Percentiles rank a stretch among this genome's conserved stretches.
Evolutionary conservation across 2,329 filamentous ascomycete genomes (phyloP).

Genomic region (Fusarium sp.): DNA sequence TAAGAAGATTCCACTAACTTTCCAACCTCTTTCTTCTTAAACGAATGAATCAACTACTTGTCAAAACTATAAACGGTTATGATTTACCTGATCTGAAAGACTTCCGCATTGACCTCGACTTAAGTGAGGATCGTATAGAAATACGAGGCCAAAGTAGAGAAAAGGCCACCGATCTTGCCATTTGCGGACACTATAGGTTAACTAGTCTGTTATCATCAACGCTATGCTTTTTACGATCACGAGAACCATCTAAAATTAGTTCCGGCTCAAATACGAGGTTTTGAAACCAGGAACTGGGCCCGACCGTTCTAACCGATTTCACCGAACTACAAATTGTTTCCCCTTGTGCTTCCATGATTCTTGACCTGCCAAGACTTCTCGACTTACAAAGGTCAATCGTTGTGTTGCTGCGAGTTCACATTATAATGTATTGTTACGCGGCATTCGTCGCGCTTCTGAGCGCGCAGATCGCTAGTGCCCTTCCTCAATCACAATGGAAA

Average conservation of each 20-base stretch:
- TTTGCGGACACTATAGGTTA: neutral
- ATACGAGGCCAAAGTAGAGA: neutral
- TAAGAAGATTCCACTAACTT: too few species aligned
- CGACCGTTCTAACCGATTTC: neutral
- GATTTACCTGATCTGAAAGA: accelerated
- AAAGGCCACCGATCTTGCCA: neutral
- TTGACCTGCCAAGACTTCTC: neutral
- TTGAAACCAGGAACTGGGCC: neutral
- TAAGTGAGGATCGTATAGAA: neutral
- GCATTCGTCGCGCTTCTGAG: neutral
- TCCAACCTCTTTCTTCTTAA: accelerated
- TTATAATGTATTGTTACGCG: neutral
- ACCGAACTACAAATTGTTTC: neutral
- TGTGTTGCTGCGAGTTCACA: neutral
- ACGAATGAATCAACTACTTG: accelerated
- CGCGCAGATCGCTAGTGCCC: neutral
- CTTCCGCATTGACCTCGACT: neutral
- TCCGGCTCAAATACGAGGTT: conserved; percentile 3
- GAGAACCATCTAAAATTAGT: neutral
- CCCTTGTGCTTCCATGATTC: neutral
- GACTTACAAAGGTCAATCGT: too few species aligned
- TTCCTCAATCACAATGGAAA: conserved; percentile 1
- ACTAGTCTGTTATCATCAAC: neutral
- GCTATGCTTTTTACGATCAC: neutral
- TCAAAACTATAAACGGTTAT: accelerated